Evolutionary conservation across 228 moss, liverwort and hornwort genomes (phyloP).

Genomic region (Sphagnum fallax): DNA sequence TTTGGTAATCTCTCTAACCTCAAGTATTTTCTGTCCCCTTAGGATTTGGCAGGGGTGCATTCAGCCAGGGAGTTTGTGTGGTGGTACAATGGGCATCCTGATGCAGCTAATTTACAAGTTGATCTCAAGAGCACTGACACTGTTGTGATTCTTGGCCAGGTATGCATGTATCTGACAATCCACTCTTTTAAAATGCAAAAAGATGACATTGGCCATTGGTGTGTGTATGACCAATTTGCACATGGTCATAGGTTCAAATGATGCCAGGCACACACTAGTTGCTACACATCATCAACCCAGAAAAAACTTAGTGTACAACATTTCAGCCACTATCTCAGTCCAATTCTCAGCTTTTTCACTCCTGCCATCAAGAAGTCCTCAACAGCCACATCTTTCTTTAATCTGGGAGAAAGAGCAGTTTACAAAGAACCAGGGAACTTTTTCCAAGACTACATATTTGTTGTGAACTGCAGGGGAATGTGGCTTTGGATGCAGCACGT

Average conservation of each 20-base stretch:
- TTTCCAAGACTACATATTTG: neutral
- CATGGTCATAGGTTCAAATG: too few species aligned
- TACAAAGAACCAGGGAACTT: neutral
- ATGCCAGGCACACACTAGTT: too few species aligned
- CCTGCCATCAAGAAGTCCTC: neutral
- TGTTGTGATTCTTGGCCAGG: constrained; percentile 87
- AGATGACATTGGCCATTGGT: too few species aligned
- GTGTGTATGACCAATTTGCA: too few species aligned
- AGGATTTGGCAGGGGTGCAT: constrained; percentile 78
- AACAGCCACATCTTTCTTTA: neutral
- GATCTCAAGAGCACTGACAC: constrained; percentile 83
- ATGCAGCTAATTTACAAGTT: constrained; percentile 55
- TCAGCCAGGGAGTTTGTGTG: constrained; percentile 95
- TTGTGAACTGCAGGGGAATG: constrained; percentile 60
- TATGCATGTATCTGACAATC: neutral
- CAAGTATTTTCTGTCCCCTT: neutral
- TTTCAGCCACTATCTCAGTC: too few species aligned
- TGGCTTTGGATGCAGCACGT: constrained; percentile 89
- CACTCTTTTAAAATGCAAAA: too few species aligned
- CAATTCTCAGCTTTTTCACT: neutral
- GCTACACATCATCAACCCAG: too few species aligned
- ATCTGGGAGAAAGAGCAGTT: neutral
- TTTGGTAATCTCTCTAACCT: too few species aligned
- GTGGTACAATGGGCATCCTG: constrained; percentile 99
- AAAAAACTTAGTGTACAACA: too few species aligned